Evolutionary conservation across 768 basidiomycete genomes (phyloP).

Genomic region (Guyanaporus albipodus): DNA sequence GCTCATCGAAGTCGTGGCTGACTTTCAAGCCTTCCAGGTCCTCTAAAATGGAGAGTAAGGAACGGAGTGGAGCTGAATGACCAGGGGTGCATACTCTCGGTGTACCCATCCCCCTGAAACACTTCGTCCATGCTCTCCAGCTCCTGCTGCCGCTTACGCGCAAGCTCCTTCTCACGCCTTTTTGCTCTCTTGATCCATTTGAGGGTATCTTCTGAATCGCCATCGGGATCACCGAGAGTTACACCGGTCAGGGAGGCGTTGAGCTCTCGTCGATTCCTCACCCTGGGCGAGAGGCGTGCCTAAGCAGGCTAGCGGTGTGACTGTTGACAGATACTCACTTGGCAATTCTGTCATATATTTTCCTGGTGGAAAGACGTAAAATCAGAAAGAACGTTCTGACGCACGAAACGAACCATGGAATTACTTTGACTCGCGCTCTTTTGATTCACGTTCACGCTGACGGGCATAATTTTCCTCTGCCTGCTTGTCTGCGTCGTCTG

Average conservation of each 20-base stretch:
- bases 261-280: constrained; percentile 91
- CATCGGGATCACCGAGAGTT: constrained; percentile 87
- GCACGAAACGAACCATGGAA: constrained; percentile 27
- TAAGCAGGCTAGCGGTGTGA: constrained; percentile 33
- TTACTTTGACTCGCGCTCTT: constrained; percentile 77
- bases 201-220: constrained; percentile 69
- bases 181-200: constrained; percentile 92
- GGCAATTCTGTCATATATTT: constrained; percentile 69
- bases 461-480: constrained; percentile 87
- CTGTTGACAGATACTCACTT: constrained; percentile 66
- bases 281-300: constrained; percentile 54
- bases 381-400: constrained; percentile 15
- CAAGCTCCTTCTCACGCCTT: constrained; percentile 87
- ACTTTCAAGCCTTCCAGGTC: constrained; percentile 95
- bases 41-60: constrained; percentile 41
- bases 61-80: background rate
- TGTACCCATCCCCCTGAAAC: constrained; percentile 70
- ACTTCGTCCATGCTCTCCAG: constrained; percentile 80
- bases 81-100: constrained; percentile 63
- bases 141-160: constrained; percentile 76
- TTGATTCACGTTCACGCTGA: constrained; percentile 61
- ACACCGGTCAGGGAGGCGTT: constrained; percentile 87
- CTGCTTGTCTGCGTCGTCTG: constrained; percentile 71
- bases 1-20: constrained; percentile 86
- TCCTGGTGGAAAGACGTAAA: constrained; percentile 41